Evolutionary conservation across 192 early-diverging fungal species (phyloP).

Genomic region (Backusella liffmaniae): DNA sequence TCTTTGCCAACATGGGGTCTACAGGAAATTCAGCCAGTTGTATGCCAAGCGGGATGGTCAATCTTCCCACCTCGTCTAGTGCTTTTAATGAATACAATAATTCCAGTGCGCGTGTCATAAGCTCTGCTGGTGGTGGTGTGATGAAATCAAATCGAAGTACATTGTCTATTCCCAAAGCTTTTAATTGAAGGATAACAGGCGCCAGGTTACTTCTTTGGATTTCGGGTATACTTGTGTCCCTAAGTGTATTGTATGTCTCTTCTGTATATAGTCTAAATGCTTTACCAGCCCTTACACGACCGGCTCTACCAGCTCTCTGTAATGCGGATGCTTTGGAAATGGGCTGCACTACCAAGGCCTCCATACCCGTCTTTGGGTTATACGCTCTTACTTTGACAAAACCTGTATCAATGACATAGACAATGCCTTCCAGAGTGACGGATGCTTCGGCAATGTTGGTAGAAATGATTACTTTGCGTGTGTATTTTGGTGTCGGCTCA

Average conservation of each 20-base stretch:
- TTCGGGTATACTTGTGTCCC: conserved; percentile 86
- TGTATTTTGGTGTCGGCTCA: conserved; percentile 49
- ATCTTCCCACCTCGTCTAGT: conserved; percentile 64
- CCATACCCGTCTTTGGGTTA: conserved; percentile 93
- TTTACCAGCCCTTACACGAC: conserved; percentile 86
- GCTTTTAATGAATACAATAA: conserved; percentile 74
- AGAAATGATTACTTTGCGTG: conserved; percentile 83
- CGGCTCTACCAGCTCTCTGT: conserved; percentile 93
- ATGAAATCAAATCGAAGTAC: conserved; percentile 79
- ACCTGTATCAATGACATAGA: conserved; percentile 77
- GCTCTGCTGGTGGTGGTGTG: conserved; percentile 68
- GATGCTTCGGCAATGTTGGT: conserved; percentile 91
- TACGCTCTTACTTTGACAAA: conserved; percentile 82
- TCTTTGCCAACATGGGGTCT: conserved; percentile 67
- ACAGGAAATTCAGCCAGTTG: conserved; percentile 76
- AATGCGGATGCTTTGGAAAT: conserved; percentile 92
- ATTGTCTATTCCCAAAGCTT: conserved; percentile 80
- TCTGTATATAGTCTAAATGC: conserved; percentile 92
- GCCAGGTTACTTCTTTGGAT: conserved; percentile 83
- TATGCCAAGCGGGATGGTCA: conserved; percentile 71
- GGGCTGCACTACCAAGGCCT: conserved; percentile 82
- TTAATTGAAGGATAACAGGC: conserved; percentile 68
- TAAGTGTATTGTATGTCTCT: conserved; percentile 75
- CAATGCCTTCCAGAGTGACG: conserved; percentile 73
- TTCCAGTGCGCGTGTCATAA: conserved; percentile 70